Percentiles rank a stretch among this genome's conserved stretches.
phyloP scores from a whole-genome alignment of 192 early-diverging fungal species.

The Coemansia sp. region DNA sequence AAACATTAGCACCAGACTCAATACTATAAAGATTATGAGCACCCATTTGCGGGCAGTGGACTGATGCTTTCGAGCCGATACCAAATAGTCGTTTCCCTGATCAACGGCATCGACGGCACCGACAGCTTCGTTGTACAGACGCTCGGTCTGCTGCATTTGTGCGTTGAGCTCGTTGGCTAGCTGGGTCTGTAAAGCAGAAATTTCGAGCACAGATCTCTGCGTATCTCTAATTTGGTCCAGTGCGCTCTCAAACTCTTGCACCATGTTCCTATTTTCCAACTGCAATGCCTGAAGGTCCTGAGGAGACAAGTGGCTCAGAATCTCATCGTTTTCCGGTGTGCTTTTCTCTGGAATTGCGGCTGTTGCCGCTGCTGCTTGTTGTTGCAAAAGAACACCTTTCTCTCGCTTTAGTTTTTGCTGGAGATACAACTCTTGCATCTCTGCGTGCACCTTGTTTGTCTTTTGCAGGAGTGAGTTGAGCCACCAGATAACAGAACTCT shows the following conservation, averaged over 20 bases:
- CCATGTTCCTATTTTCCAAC: slow-evolving; percentile 63
- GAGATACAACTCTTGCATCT: slow-evolving; percentile 67
- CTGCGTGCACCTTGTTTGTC: slow-evolving; percentile 63
- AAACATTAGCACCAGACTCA: slow-evolving; percentile 70
- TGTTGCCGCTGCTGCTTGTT: not conserved
- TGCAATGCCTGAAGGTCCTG: slow-evolving; percentile 61
- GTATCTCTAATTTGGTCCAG: slow-evolving; percentile 64
- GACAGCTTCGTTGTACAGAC: slow-evolving; percentile 66
- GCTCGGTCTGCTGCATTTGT: slow-evolving; percentile 70
- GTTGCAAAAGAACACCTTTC: slow-evolving; percentile 28
- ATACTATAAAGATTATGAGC: slow-evolving; percentile 63
- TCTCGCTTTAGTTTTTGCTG: slow-evolving; percentile 65
- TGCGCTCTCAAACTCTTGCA: slow-evolving; percentile 66
- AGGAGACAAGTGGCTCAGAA: slow-evolving; percentile 53
- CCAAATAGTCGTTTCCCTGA: slow-evolving; percentile 63
- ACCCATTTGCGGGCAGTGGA: slow-evolving; percentile 70
- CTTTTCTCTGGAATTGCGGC: not conserved
- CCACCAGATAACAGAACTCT: slow-evolving; percentile 64
- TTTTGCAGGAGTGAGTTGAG: slow-evolving; percentile 64
- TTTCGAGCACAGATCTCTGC: slow-evolving; percentile 63
- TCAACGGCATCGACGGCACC: slow-evolving; percentile 61
- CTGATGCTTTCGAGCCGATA: slow-evolving; percentile 62
- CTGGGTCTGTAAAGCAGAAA: slow-evolving; percentile 66
- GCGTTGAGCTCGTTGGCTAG: slow-evolving; percentile 66
- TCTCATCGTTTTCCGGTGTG: slow-evolving; percentile 39